Evolutionary conservation across 2,329 filamentous ascomycete genomes (phyloP), one percentile per base, ranked within the genome.

Genomic region (Biscogniauxia marginata): DNA sequence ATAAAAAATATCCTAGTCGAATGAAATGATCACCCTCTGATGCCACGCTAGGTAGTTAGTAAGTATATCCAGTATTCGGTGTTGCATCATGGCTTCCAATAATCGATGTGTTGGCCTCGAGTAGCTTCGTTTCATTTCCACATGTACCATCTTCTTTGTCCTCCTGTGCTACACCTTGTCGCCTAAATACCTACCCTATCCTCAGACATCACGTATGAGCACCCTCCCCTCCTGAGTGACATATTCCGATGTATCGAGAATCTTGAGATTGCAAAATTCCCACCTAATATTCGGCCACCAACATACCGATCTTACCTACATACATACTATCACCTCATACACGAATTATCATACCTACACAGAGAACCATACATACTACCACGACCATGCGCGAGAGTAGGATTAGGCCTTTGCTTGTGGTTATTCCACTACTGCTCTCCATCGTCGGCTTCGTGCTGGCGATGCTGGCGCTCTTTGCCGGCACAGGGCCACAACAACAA

Each of bases 381-480:
- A 50, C 44, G 8, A 49, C 57, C 48, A 22, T 50, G 9, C 52
- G 46, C 8, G 53, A 62, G 34, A 60, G 57, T 51, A 58, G 56
- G 46, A 61, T 20, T 50, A 50, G 11, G 56, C 63, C 49, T 49
- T 67, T 13, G 46, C 53, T 39, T n/a, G 59, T 68, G 50, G 48
- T 70, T 13, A 57, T 74, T 22, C 70, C 73, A 9, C 59, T 71
- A n/a, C 52, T 73, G 18, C 59, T 74, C 20, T 70, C 73, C 4
- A 59, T 73, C 6, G 65, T 66, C 20, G 70, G 67, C 52, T 74
- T 75, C 58, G 65, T 74, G 43, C 64, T 77, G 25, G 61, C 68
- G 21, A 69, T 75, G 54, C 55, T 77, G 20, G 66, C 68, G 11
- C 67, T 76, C 16, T 70, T 76, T 54, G 73, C 74, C 30, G 74